Percentiles rank a stretch among this genome's conserved stretches.
Conservation (phyloP, 495 filamentous ascomycete species). For the Hyaloscypha bicolor region DNA sequence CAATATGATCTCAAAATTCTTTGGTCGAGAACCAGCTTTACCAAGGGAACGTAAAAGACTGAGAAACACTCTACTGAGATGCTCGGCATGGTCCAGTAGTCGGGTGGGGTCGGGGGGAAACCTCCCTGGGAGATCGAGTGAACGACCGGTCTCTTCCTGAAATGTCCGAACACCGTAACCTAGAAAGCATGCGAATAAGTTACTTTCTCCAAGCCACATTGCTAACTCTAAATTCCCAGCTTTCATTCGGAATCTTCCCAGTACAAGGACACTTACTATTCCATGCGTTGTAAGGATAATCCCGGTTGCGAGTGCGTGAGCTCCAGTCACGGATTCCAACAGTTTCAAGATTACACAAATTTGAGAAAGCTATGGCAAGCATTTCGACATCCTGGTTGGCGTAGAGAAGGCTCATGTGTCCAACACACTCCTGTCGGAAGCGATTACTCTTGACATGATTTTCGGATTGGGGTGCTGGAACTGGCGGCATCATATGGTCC, state of each 20-base stretch:
- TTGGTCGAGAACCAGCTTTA: constrained; percentile 33
- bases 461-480: neutral
- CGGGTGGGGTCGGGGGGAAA: neutral
- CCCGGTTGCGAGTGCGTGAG: constrained; percentile 32
- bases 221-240: no score
- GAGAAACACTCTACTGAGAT: constrained; percentile 31
- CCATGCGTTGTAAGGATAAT: constrained; percentile 29
- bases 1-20: constrained; percentile 43
- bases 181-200: constrained; percentile 22
- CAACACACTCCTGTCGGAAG: constrained; percentile 3
- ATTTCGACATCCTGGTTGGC: constrained; percentile 46
- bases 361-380: constrained; percentile 51
- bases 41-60: constrained; percentile 41
- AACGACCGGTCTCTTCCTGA: constrained; percentile 11
- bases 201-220: neutral
- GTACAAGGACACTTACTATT: constrained; percentile 28
- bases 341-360: constrained; percentile 47
- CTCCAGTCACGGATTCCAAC: constrained; percentile 54
- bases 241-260: no score
- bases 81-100: constrained; percentile 11
- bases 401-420: constrained; percentile 34
- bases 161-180: constrained; percentile 15
- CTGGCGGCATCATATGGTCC: neutral
- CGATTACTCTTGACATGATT: neutral
- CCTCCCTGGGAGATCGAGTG: neutral